Evolutionary conservation across 2,329 filamentous ascomycete species (phyloP), one percentile per base, ranked within the genome.

Genomic region (Aspergillus quadrilineatus): DNA sequence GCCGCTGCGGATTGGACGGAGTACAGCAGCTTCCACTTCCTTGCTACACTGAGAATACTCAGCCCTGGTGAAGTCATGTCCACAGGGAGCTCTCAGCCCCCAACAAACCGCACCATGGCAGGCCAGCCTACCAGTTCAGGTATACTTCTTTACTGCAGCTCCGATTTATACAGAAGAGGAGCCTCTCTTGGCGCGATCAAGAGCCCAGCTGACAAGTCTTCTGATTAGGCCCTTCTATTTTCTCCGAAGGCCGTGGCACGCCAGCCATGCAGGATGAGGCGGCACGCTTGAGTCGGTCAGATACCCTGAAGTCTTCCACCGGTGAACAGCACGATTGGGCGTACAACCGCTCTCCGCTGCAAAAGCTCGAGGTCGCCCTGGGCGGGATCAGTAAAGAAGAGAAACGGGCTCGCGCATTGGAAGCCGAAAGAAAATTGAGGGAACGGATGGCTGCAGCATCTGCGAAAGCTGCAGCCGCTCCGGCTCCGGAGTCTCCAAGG

Each of bases 341-440:
- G 67, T 82, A 88, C 56, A 89, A 95, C 71, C 86, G 89, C 67
- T 97, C 93, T 61, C 94, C 95, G 51, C 82, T 99, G 51, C 93
- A 99, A 74, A 94, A 88, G 78, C 84, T 99, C 64, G 93, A 99
- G 78, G 85, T 90, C 68, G 94, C 90, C 67, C 82, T 97, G 68
- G 89, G 89, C 73, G 92, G 89, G 75, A 93, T 97, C 73, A 96
- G 89, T 72, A 97, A 97, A 73, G 92, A 97, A 75, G 92, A 97
- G 75, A 95, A 96, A 73, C 84, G 93, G 62, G 91, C 92, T 7
- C 84, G 90, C 46, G 85, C 93, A 4, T 84, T 92, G 69, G 89
- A 93, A 66, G 91, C 91, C 5, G 93, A 97, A 72, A 81, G 86
- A 63, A 83, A 84, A 43, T 83, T 87, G 15, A 84, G 86, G 64